Evolutionary conservation across 352 stramenopile species (phyloP), one percentile per base, ranked within the genome.

Genomic region (Phytophthora ramorum): DNA sequence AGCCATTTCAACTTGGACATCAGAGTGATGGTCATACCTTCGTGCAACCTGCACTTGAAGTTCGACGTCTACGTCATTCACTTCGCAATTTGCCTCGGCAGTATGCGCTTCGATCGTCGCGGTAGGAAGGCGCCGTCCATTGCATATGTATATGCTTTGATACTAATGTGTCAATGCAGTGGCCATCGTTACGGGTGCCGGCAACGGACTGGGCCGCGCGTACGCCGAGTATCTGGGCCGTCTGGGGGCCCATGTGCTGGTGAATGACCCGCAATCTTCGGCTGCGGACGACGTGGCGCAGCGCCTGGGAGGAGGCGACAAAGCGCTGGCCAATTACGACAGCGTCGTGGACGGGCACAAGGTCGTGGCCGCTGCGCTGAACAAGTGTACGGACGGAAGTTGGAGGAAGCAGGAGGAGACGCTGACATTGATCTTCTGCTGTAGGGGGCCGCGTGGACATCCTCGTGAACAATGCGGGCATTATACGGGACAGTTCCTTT

Each of bases 381-480:
- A 93, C 56, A 91, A 93, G 58, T 97, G 85, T 93, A 71, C 17
- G 54, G 8, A 10, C 17, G 20, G 12, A 19, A 6, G 41, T 7
- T n/a, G 17, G 10, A 7, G n/a, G 19, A n/a, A 12, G 41, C 40
- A 30, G 1, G 17, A 26, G 19, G 5, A 44, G 24, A 22, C 30
- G 9, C 19, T 55, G 14, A 53, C 16, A 37, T 32, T 30, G 26
- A 34, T 30, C 45, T 4, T 24, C 14, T 38, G 20, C 49, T 44
- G 38, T 22, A 91, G 82, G 81, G 76, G 94, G 90, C 0, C 75
- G 85, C 9, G 80, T 97, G 49, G 95, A 98, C 64, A 88, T 98
- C 37, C 65, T 98, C 8, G 76, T 98, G 44, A 98, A 98, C 75
- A 98, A 98, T 69, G 95, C 95, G 7, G 95, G 85, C 10, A 90